Base-by-base conservation (phyloP, 75 land plant species). In the Sequoiadendron giganteum region DNA sequence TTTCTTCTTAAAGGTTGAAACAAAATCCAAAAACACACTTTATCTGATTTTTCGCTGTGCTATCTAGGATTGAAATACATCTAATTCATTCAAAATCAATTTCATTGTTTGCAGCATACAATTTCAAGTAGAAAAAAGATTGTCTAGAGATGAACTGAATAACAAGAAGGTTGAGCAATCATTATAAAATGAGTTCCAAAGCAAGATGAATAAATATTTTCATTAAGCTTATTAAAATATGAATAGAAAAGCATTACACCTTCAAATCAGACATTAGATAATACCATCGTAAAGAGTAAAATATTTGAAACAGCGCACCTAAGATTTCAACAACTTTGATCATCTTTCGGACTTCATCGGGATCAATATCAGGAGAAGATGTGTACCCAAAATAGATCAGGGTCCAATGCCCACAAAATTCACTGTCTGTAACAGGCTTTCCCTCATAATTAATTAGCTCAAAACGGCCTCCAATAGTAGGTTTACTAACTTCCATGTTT, bases 351-450 rank as follows among this genome's bases (percentile, higher is more conserved):
- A 96, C 54, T 88, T 95, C 94, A 83, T 86, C 90, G 15, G 97
- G 97, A 38, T 95, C 93, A 65, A 92, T 91, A 89, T 96, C 97
- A 86, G 97, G 97, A 80, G 93, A 96, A 28, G 94, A 94, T 30
- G 97, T 96, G 79, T 95, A 96, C 14, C 97, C 97, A 89, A 96
- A 94, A 89, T 96, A 96, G 38, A 96, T 89, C 16, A 96, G 90
- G 42, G 88, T 82, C 97, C 97, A 96, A 25, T 92, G 89, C 15
- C 96, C 97, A 2, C 70, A 89, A 79, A 96, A 87, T 54, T 91
- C 86, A 34, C 84, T 39, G 21, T 96, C 94, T 54, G 95, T 93
- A n/a, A 95, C 85, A 15, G 84, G 4, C 38, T 86, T 88, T 52
- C 90, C 80, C 32, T 93, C 88, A 45, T 93, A 87, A 81, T 95